A percentile compares a stretch with the other conserved stretches of the same genome.
phyloP scores from a whole-genome alignment of 2,329 filamentous ascomycete genomes.

The Colletotrichum lentis region DNA sequence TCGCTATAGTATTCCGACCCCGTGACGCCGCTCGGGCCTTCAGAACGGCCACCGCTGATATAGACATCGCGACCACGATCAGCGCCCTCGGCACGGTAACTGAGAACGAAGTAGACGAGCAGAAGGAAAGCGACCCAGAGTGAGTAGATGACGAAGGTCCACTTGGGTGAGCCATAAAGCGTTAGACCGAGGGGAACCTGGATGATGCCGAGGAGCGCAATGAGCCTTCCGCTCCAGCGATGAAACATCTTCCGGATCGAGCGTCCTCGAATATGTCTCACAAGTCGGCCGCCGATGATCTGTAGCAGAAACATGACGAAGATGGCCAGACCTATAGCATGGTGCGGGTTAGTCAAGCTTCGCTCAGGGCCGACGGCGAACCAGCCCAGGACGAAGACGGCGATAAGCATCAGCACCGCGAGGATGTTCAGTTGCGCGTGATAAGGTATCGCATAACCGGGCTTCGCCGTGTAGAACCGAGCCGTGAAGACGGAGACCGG shows the following conservation, averaged over 20 bases:
- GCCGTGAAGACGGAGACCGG: conserved; percentile 77
- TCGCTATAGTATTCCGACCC: conserved; percentile 53
- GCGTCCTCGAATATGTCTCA: conserved; percentile 61
- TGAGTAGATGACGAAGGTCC: conserved; percentile 85
- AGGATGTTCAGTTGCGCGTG: conserved; percentile 80
- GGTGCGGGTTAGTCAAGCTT: conserved; percentile 81
- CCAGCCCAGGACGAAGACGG: conserved; percentile 77
- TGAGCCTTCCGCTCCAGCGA: conserved; percentile 82
- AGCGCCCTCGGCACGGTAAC: conserved; percentile 69
- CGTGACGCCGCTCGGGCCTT: conserved; percentile 51
- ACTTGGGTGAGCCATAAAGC: conserved; percentile 88
- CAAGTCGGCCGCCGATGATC: conserved; percentile 72
- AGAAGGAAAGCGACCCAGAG: conserved; percentile 79
- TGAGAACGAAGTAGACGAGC: conserved; percentile 79
- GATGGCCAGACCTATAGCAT: conserved; percentile 82
- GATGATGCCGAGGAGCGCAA: conserved; percentile 81
- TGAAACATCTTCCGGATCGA: conserved; percentile 73
- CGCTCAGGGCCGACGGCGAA: conserved; percentile 78
- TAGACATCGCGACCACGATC: conserved; percentile 63
- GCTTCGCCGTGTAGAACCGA: conserved; percentile 72
- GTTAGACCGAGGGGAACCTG: conserved; percentile 91
- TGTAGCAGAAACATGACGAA: conserved; percentile 78
- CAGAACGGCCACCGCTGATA: conserved; percentile 66
- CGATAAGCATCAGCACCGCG: conserved; percentile 72
- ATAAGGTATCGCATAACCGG: conserved; percentile 68